A percentile compares a stretch with the other conserved stretches of the same genome.
Evolutionary conservation across 495 filamentous ascomycete species (phyloP).

Genomic region (Rostrohypoxylon terebratum): DNA sequence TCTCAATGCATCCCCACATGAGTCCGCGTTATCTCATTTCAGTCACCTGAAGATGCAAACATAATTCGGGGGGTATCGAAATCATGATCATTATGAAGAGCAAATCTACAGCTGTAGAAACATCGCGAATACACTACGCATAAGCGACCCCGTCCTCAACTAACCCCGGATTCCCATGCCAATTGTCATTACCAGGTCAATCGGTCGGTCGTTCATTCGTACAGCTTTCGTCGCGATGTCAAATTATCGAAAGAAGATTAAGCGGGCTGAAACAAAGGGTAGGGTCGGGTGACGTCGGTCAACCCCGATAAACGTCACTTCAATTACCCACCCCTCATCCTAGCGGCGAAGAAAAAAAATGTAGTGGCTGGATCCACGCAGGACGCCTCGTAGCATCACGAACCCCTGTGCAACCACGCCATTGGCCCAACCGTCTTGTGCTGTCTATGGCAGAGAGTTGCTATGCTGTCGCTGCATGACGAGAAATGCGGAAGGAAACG

Average conservation of each 20-base stretch:
- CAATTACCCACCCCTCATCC: slow-evolving; percentile 15
- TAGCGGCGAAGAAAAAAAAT: slow-evolving; percentile 15
- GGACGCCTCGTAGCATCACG: slow-evolving; percentile 33
- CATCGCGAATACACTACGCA: slow-evolving; percentile 28
- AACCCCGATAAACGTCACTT: slow-evolving; percentile 22
- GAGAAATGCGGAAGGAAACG: slow-evolving; percentile 21
- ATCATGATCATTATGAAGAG: slow-evolving; percentile 41
- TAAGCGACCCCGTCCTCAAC: slow-evolving; percentile 27
- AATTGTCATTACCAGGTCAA: background rate
- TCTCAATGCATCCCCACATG: background rate
- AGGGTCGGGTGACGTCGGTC: slow-evolving; percentile 41
- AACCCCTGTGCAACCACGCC: slow-evolving; percentile 22
- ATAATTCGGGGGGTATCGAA: slow-evolving; percentile 39
- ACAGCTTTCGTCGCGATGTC: slow-evolving; percentile 2
- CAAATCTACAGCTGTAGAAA: slow-evolving; percentile 34
- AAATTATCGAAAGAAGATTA: slow-evolving; percentile 23
- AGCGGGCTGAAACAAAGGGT: slow-evolving; percentile 14
- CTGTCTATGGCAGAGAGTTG: slow-evolving; percentile 32
- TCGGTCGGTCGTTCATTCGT: background rate
- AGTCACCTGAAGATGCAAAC: background rate
- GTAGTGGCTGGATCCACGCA: slow-evolving; percentile 37
- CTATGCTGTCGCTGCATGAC: slow-evolving; percentile 38
- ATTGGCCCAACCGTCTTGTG: slow-evolving; percentile 34
- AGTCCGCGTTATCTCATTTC: background rate
- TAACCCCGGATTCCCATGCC: slow-evolving; percentile 1